Percentiles rank a stretch among this genome's conserved stretches.
phyloP scores from a whole-genome alignment of 2,329 filamentous ascomycete genomes.

The Setomelanomma holmii region DNA sequence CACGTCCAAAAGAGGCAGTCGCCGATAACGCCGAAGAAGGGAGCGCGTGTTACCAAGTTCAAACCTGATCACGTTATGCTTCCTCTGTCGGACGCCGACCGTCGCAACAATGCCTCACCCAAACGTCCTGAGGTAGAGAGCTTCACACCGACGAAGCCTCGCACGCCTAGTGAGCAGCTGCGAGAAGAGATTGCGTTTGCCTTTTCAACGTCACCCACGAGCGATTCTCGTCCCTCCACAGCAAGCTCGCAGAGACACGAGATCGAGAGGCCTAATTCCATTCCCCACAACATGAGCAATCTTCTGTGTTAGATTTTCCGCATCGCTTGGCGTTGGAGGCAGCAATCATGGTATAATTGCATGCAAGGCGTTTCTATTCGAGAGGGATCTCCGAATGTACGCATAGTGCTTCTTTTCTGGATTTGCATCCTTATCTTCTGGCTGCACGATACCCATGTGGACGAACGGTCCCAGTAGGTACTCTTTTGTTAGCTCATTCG shows the following conservation, averaged over 20 bases:
- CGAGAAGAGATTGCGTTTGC: slow-evolving; percentile 25
- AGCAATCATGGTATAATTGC: slow-evolving; percentile 15
- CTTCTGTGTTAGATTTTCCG: slow-evolving; percentile 27
- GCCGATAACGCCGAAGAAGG: slow-evolving; percentile 29
- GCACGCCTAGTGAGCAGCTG: slow-evolving; percentile 37
- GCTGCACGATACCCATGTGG: slow-evolving; percentile 40
- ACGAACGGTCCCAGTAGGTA: slow-evolving; percentile 15
- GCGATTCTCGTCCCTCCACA: slow-evolving; percentile 34
- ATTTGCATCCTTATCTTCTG: slow-evolving; percentile 23
- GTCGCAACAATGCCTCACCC: slow-evolving; percentile 42
- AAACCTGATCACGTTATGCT: slow-evolving; percentile 32
- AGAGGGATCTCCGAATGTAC: slow-evolving; percentile 16
- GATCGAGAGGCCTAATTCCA: slow-evolving; percentile 29
- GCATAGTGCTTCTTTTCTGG: slow-evolving; percentile 18
- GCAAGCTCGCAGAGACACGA: slow-evolving; percentile 33
- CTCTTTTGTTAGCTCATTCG: slow-evolving; percentile 11
- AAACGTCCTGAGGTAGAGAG: slow-evolving; percentile 36
- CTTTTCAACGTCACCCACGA: slow-evolving; percentile 14
- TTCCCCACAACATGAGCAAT: slow-evolving; percentile 31
- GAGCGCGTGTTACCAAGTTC: slow-evolving; percentile 29
- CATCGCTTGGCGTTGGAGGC: slow-evolving; percentile 33
- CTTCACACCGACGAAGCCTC: slow-evolving; percentile 39
- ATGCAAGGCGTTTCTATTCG: slow-evolving; percentile 26
- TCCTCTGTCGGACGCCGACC: slow-evolving; percentile 35
- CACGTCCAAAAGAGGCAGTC: slow-evolving; percentile 14